Base-by-base conservation (phyloP, 1,284 basidiomycete genomes). In the Moniliella sp. region DNA sequence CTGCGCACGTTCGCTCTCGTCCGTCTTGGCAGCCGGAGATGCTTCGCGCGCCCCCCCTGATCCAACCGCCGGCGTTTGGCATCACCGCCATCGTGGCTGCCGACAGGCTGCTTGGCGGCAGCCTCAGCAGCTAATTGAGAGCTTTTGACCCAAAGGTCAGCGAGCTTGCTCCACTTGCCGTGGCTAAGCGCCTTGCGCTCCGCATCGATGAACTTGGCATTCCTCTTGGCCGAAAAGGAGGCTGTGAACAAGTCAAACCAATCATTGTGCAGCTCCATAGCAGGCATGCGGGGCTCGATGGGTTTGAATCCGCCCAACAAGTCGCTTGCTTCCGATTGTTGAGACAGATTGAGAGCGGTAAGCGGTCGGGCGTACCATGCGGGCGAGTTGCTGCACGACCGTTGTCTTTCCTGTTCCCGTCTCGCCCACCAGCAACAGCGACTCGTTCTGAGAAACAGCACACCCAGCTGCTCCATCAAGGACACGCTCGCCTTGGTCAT, bases 351-450 rank as follows among this genome's bases (percentile, higher is more conserved):
- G 42, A 97, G 70, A 0, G 82, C 82, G 26, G 82, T 70, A 26
- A 97, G 68, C 0, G 76, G 74, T 21, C 74, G 72, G 11, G 71
- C n/a, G 71, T 17, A 91, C 68, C n/a, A 80, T 63, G 3, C 73
- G 69, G 12, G 91, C 79, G 14, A 97, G 69, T 46, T 91, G 75
- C 14, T 84, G 81, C 12, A 97, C 73, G 2, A 76, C 71, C 27
- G 84, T 91, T 2, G 91, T 99, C 64, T 99, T 99, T 21, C 91
- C 91, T 1, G 91, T 99, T 26, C 91, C 91, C 0, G 91, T 99
- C 66, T 99, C 91, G 34, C 91, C 91, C 0, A 88, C 86, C 13
- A 97, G 70, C 2, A 99, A 69, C 1, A 88, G 67, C 0, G 91
- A 84, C 57, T 99, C 91, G 10, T 65, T 63, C 21, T 78, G 65